A percentile compares a stretch with the other conserved stretches of the same genome.
Conservation (phyloP, 225 moss, liverwort and hornwort species). For the Marchantia paleacea region DNA sequence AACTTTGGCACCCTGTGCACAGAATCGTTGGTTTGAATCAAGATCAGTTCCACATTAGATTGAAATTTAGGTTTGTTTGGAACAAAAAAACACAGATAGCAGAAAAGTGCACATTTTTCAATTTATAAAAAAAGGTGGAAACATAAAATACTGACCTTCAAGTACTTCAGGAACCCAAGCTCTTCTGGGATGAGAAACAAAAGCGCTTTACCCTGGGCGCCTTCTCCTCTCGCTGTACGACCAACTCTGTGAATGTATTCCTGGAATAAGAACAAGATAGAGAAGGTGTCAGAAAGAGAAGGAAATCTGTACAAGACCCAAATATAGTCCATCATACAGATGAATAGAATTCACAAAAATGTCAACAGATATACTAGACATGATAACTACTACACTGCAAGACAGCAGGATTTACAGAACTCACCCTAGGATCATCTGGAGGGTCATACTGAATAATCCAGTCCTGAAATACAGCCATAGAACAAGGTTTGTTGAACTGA, state of each 20-base stretch:
- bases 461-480: conserved; percentile 49
- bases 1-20: conserved; percentile 85
- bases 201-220: conserved; percentile 77
- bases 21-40: background rate
- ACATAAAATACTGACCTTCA: conserved; percentile 46
- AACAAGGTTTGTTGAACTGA: background rate
- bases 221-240: conserved; percentile 96
- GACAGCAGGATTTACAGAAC: background rate
- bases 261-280: conserved; percentile 33
- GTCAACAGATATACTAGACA: background rate
- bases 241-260: conserved; percentile 98
- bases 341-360: no score
- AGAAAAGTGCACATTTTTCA: background rate
- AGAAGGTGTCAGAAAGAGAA: background rate
- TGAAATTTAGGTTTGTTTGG: background rate
- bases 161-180: conserved; percentile 73
- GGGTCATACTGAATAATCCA: conserved; percentile 98
- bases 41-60: background rate
- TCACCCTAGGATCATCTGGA: conserved; percentile 89
- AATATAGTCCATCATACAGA: background rate
- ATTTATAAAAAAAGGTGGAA: background rate
- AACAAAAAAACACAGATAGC: no score
- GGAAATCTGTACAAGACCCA: background rate
- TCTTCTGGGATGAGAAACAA: conserved; percentile 93
- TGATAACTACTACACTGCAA: background rate